A percentile compares a stretch with the other conserved stretches of the same genome.
phyloP scores from a whole-genome alignment of 1,284 basidiomycete species.

The Cystobasidium sp. region DNA sequence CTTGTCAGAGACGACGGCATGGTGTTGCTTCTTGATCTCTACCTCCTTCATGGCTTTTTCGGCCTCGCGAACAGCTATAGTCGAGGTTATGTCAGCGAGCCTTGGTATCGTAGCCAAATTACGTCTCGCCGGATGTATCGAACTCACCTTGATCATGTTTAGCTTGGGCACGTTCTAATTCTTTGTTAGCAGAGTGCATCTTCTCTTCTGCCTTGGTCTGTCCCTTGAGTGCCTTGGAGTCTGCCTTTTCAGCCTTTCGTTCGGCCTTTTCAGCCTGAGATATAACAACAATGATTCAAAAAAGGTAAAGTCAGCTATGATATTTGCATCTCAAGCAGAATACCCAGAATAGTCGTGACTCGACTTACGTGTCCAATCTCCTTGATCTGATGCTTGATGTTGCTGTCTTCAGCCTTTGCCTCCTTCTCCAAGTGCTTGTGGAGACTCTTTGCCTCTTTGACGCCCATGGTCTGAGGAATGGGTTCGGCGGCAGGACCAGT shows the following conservation, averaged over 20 bases:
- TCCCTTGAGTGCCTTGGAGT: conserved; percentile 34
- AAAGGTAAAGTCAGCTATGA: background rate
- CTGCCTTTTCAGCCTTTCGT: conserved; percentile 40
- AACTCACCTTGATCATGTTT: conserved; percentile 42
- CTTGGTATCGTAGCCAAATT: no score
- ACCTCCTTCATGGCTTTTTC: conserved; percentile 27
- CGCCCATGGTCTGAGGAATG: conserved; percentile 22
- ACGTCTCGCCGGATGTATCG: no score
- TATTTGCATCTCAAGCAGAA: background rate
- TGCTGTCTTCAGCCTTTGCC: conserved; percentile 28
- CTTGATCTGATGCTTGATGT: conserved; percentile 43
- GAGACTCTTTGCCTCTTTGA: conserved; percentile 35
- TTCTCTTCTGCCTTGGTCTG: conserved; percentile 9
- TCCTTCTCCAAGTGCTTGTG: conserved; percentile 40
- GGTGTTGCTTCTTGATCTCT: conserved; percentile 41
- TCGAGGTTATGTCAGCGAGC: no score
- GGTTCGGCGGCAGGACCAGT: conserved; percentile 2
- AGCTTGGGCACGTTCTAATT: conserved; percentile 40
- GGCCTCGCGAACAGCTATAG: conserved; percentile 20
- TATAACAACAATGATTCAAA: background rate
- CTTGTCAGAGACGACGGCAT: conserved; percentile 10
- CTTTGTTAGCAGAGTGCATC: conserved; percentile 26
- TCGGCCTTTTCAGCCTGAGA: conserved; percentile 41
- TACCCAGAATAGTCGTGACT: no score
- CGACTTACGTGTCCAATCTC: conserved; percentile 33